Percentiles rank a stretch among this genome's conserved stretches.
Conservation (phyloP, 768 basidiomycete genomes). For the Macrocybe gigantea region DNA sequence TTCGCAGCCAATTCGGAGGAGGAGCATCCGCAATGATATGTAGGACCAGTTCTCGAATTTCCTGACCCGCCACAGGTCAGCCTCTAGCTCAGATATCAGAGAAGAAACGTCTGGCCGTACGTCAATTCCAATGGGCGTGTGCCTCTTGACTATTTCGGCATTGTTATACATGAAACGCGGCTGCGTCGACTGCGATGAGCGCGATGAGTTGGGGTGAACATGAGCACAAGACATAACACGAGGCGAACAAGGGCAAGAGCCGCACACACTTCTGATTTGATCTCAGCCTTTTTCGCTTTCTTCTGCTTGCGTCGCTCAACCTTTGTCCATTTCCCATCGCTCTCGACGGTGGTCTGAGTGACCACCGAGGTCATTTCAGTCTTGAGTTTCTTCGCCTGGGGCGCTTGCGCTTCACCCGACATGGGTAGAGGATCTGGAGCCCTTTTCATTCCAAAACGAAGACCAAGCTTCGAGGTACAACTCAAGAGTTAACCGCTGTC, state of each 20-base stretch:
- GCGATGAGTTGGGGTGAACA: slow-evolving; percentile 1
- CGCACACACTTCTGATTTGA: slow-evolving; percentile 55
- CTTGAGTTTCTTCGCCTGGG: slow-evolving; percentile 32
- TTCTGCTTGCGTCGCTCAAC: slow-evolving; percentile 70
- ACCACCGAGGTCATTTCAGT: slow-evolving; percentile 10
- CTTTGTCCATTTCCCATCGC: slow-evolving; percentile 52
- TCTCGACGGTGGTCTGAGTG: slow-evolving; percentile 7
- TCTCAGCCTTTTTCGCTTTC: slow-evolving; percentile 54
- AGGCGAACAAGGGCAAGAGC: slow-evolving; percentile 9
- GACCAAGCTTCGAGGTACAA: too few relatives aligned
- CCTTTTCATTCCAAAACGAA: too few relatives aligned
- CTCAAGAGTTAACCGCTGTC: too few relatives aligned
- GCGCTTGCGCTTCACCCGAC: too few relatives aligned
- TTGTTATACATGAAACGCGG: slow-evolving; percentile 82
- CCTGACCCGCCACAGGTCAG: slow-evolving; percentile 36
- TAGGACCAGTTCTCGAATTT: slow-evolving; percentile 80
- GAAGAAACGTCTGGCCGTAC: slow-evolving; percentile 37
- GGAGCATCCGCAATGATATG: slow-evolving; percentile 79
- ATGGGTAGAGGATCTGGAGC: too few relatives aligned
- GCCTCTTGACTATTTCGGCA: slow-evolving; percentile 66
- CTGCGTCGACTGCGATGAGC: slow-evolving; percentile 33
- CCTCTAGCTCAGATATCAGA: background rate
- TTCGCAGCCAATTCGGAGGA: slow-evolving; percentile 81
- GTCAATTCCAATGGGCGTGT: slow-evolving; percentile 73
- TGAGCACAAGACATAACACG: slow-evolving; percentile 1